Conservation (phyloP, 192 early-diverging fungal genomes). For the Entomortierella lignicola region DNA sequence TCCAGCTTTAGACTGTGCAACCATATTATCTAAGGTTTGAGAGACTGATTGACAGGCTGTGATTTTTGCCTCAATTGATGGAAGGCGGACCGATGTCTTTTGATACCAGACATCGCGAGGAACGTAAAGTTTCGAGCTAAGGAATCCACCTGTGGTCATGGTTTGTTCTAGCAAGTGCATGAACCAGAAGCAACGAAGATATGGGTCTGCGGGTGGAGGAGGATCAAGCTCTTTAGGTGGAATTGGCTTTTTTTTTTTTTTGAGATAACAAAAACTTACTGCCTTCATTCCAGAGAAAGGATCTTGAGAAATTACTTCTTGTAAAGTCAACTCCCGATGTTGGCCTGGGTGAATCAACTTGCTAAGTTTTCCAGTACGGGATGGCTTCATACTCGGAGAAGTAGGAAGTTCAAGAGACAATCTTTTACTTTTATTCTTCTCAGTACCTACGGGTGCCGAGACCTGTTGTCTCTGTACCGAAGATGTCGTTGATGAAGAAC, state of each 20-base stretch:
- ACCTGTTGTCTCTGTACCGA: background rate
- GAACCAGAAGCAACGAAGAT: constrained; percentile 56
- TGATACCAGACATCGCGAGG: constrained; percentile 55
- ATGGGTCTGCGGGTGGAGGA: constrained; percentile 35
- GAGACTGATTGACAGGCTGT: constrained; percentile 36
- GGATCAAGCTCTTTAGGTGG: constrained; percentile 5
- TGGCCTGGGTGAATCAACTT: background rate
- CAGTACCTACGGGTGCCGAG: no score
- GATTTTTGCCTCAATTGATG: constrained; percentile 49
- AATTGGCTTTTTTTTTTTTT: background rate
- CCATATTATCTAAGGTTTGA: constrained; percentile 10
- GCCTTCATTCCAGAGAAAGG: constrained; percentile 21
- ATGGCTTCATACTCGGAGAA: background rate
- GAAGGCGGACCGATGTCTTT: constrained; percentile 23
- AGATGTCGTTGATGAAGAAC: constrained; percentile 1
- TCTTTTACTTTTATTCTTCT: background rate
- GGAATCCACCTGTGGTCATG: constrained; percentile 56
- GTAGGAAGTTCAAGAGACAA: background rate
- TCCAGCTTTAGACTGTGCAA: constrained; percentile 12
- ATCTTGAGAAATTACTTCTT: constrained; percentile 28
- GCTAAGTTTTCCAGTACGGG: background rate
- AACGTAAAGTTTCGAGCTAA: constrained; percentile 48
- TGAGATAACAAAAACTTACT: constrained; percentile 24
- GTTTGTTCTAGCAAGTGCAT: constrained; percentile 55
- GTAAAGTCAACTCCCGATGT: constrained; percentile 1